Conservation (phyloP, 257 asterid genomes). For the Plantago ovata region DNA sequence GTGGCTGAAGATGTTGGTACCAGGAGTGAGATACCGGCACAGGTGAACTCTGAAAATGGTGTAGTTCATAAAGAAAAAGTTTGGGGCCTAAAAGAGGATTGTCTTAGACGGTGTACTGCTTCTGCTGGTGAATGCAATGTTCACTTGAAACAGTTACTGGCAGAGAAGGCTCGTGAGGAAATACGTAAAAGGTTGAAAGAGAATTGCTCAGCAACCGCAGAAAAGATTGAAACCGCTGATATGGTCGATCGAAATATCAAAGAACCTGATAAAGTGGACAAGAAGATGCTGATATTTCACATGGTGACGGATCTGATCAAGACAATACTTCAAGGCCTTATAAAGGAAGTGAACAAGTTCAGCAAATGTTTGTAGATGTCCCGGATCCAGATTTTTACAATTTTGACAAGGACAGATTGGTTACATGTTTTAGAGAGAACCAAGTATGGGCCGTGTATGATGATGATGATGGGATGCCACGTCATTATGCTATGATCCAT, state of each 20-base stretch:
- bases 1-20: constrained; percentile 35
- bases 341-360: constrained; percentile 20
- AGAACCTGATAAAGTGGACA: constrained; percentile 24
- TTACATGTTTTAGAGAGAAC: constrained; percentile 41
- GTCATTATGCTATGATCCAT: constrained; percentile 57
- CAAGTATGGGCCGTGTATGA: constrained; percentile 81
- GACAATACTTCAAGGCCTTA: constrained; percentile 15
- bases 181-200: constrained; percentile 32
- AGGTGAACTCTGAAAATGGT: constrained; percentile 24
- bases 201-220: constrained; percentile 23
- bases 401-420: constrained; percentile 47
- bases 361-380: constrained; percentile 35
- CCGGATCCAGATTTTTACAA: constrained; percentile 50
- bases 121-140: constrained; percentile 14
- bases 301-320: constrained; percentile 16
- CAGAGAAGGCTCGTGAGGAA: constrained; percentile 55
- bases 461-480: constrained; percentile 73
- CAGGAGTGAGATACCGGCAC: constrained; percentile 19
- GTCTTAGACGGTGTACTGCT: constrained; percentile 17
- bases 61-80: constrained; percentile 12
- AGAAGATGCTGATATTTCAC: neutral
- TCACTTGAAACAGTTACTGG: constrained; percentile 40
- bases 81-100: constrained; percentile 22
- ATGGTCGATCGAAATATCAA: constrained; percentile 16
- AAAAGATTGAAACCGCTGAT: constrained; percentile 22